phyloP scores from a whole-genome alignment of 371 early-diverging fungal species.

The Mucor mucedo region DNA sequence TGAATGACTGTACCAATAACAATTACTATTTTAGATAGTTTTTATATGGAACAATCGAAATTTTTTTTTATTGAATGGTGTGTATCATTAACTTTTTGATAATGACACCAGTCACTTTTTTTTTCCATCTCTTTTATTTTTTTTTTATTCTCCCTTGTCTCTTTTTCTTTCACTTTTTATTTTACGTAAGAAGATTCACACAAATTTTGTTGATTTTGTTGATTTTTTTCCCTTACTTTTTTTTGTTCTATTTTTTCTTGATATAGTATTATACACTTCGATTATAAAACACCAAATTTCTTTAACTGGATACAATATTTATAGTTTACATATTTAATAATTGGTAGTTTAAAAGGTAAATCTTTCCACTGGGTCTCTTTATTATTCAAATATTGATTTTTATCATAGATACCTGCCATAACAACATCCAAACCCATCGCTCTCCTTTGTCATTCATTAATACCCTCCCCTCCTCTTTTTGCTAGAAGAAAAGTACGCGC shows the following conservation, averaged over 20 bases:
- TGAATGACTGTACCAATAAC: too few relatives aligned
- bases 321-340: neutral
- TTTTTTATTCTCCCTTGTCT: neutral
- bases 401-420: too few relatives aligned
- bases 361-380: neutral
- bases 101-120: slow-evolving; percentile 16
- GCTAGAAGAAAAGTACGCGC: too few relatives aligned
- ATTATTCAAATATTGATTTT: too few relatives aligned
- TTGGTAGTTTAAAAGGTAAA: neutral
- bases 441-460: too few relatives aligned
- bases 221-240: neutral
- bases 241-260: slow-evolving; percentile 18
- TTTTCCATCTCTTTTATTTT: neutral
- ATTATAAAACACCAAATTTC: neutral
- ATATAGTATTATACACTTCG: slow-evolving; percentile 23
- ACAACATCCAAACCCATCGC: too few relatives aligned
- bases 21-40: neutral
- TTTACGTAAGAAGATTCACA: neutral
- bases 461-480: neutral
- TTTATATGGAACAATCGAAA: neutral
- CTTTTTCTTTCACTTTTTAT: neutral
- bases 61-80: neutral
- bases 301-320: neutral
- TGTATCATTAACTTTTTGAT: neutral
- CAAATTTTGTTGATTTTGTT: neutral